Evolutionary conservation across 495 filamentous ascomycete species (phyloP), one percentile per base, ranked within the genome.

Genomic region (Podospora fimiseda): DNA sequence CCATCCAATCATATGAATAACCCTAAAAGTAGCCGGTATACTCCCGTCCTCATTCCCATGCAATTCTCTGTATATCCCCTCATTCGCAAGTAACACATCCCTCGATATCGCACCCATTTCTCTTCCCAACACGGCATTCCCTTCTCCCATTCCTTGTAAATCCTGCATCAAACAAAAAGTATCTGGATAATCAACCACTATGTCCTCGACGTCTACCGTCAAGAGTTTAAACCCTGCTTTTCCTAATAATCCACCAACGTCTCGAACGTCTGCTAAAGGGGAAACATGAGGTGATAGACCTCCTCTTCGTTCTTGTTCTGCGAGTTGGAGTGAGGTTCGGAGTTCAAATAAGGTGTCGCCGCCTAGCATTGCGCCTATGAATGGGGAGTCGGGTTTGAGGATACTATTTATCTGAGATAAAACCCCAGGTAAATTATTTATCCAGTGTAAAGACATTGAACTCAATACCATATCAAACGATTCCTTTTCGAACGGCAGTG

Each of bases 1-100:
- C 94, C 94, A 99, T 15, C 94, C 94, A 72, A 99, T 97, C 90
- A 97, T 92, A 65, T 88, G 93, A 49, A 96, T 94, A 55, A 93
- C 74, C 51, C 88, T 78, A 65, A 92, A 96, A n/a, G 90, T 96
- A 8, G 91, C 91, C 2, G 91, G 91, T 51, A 95, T 72, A 0
- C 67, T 83, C 14, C 86, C 81, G 46, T 88, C 73, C 46, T 76
- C 77, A 51, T 77, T 73, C 2, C 85, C 88, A 70, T 99, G 89
- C 52, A 99, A 63, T 66, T 84, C 80, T 21, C 83, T 77, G 65
- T 99, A 99, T 21, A 99, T 95, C 13, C 78, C 87, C 60, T 99
- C 89, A 18, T 84, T 84, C 3, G 94, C 94, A 45, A 96, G 64
- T 60, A 97, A 66, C 33, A 97, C 89, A 66, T 97, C 94, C 51